These are phyloP conservation scores for Leishmania major DNA, from an alignment of 208 protist genomes.

Conservation along the genomic window DNA sequence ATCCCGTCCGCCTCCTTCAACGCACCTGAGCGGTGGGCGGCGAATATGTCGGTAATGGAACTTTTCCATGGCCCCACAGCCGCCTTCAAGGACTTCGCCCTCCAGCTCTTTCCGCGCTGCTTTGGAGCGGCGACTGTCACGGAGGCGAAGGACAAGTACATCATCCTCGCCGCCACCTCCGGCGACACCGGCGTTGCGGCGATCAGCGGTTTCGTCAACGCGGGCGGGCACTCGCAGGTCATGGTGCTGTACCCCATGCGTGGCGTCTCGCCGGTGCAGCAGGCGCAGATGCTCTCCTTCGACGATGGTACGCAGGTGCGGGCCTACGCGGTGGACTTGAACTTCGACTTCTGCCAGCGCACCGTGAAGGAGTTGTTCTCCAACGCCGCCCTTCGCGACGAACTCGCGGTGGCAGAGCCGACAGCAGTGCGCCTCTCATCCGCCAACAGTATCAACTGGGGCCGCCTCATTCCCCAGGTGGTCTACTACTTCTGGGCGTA, in stretches of 20 bases:
- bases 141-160: conserved; percentile 40
- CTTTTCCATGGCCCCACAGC: conserved; percentile 91
- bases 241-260: conserved; percentile 88
- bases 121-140: conserved; percentile 57
- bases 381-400: conserved; percentile 70
- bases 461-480: conserved; percentile 95
- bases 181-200: conserved; percentile 90
- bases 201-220: conserved; percentile 87
- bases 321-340: conserved; percentile 67
- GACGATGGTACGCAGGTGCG: conserved; percentile 74
- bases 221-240: conserved; percentile 61
- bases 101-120: conserved; percentile 90
- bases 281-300: conserved; percentile 86
- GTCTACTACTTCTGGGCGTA: conserved; percentile 97
- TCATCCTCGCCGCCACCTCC: conserved; percentile 91
- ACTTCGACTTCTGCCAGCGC: conserved; percentile 94
- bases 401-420: conserved; percentile 45
- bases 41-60: conserved; percentile 69
- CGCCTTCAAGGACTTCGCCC: conserved; percentile 92
- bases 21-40: conserved; percentile 34
- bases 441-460: conserved; percentile 98
- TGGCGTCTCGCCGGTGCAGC: conserved; percentile 86
- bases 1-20: conserved; percentile 14
- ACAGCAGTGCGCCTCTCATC: conserved; percentile 79
- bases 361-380: conserved; percentile 92